Evolutionary conservation across 805 yeast species (phyloP).

Genomic region (Kurtzmaniella cleridarum): DNA sequence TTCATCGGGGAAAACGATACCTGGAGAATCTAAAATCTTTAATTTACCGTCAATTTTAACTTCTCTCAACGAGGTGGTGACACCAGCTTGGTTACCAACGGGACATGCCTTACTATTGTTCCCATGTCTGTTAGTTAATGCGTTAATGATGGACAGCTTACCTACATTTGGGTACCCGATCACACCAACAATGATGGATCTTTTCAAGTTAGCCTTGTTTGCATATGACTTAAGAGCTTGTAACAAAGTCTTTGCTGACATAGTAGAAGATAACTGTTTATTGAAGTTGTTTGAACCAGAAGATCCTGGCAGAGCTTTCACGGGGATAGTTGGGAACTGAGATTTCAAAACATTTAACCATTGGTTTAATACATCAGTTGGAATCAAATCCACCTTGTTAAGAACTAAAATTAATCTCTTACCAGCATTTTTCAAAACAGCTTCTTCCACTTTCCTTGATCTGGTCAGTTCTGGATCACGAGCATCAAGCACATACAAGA

Average conservation of each 20-base stretch:
- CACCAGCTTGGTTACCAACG: slow-evolving; percentile 96
- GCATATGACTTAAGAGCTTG: slow-evolving; percentile 85
- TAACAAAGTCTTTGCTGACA: slow-evolving; percentile 69
- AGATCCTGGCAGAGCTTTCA: slow-evolving; percentile 75
- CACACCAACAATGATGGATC: slow-evolving; percentile 90
- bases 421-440: slow-evolving; percentile 71
- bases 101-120: slow-evolving; percentile 79
- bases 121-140: slow-evolving; percentile 77
- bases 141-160: slow-evolving; percentile 89
- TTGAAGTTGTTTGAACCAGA: slow-evolving; percentile 64
- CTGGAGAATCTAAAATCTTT: slow-evolving; percentile 91
- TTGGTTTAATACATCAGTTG: slow-evolving; percentile 72
- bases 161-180: slow-evolving; percentile 98
- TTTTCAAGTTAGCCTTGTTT: slow-evolving; percentile 72
- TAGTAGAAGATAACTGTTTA: slow-evolving; percentile 63
- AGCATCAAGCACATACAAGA: slow-evolving; percentile 91
- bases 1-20: slow-evolving; percentile 88
- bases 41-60: slow-evolving; percentile 88
- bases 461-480: slow-evolving; percentile 96
- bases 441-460: slow-evolving; percentile 85
- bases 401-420: slow-evolving; percentile 82
- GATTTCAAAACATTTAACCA: slow-evolving; percentile 80
- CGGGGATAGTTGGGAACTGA: slow-evolving; percentile 87
- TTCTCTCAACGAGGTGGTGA: slow-evolving; percentile 86
- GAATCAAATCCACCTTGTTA: slow-evolving; percentile 91